Conservation (phyloP, 139 green algal genomes). For the Tetratostichococcus sp. region DNA sequence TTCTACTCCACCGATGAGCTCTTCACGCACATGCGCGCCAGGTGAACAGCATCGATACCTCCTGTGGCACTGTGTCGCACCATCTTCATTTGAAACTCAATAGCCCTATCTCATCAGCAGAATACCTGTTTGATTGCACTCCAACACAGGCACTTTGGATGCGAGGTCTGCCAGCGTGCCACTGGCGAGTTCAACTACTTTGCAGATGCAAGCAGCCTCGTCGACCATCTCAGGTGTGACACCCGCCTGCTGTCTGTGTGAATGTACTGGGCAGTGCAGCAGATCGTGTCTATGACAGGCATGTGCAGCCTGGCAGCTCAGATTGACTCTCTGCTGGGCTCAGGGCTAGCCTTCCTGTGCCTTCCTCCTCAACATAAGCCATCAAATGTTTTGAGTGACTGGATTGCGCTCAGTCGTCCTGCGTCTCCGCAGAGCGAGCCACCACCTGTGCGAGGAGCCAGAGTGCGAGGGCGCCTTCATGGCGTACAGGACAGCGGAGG, state of each 20-base stretch:
- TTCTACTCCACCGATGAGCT: slow-evolving; percentile 60
- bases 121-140: too few relatives aligned
- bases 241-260: neutral
- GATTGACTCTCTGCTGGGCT: too few relatives aligned
- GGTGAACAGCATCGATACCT: too few relatives aligned
- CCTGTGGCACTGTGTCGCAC: too few relatives aligned
- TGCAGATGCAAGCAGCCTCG: slow-evolving; percentile 13
- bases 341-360: too few relatives aligned
- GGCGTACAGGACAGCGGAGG: slow-evolving; percentile 54
- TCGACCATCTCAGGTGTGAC: slow-evolving; percentile 30
- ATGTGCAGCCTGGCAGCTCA: too few relatives aligned
- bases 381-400: too few relatives aligned
- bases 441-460: slow-evolving; percentile 54
- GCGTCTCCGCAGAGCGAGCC: slow-evolving; percentile 25
- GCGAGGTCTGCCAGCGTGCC: slow-evolving; percentile 53
- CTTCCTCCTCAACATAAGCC: too few relatives aligned
- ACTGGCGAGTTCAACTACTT: slow-evolving; percentile 37
- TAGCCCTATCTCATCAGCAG: too few relatives aligned
- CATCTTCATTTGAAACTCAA: too few relatives aligned
- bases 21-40: slow-evolving; percentile 41
- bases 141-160: slow-evolving; percentile 70
- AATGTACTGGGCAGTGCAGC: too few relatives aligned
- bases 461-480: slow-evolving; percentile 60
- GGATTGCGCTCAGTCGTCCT: neutral
- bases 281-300: too few relatives aligned